Conservation (phyloP, 2,329 filamentous ascomycete species). For the Zymoseptoria passerinii region DNA sequence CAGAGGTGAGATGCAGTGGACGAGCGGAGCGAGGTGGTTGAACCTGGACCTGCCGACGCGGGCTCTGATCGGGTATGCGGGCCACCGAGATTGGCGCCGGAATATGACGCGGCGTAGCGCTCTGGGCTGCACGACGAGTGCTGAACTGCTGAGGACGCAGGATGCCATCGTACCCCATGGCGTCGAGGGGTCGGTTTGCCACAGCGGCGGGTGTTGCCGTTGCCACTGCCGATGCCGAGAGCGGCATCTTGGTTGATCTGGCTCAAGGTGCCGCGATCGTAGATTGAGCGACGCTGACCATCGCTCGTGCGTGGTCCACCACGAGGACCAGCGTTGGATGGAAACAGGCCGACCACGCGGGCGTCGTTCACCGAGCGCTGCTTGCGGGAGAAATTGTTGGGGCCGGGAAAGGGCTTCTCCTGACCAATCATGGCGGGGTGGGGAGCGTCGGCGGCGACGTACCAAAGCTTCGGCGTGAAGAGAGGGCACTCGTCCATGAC, state of each 20-base stretch:
- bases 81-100: not conserved
- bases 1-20: not conserved
- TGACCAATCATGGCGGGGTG: conserved; percentile 49
- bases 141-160: not conserved
- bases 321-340: conserved; percentile 48
- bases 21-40: not conserved
- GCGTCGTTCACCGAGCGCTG: conserved; percentile 82
- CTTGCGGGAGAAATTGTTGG: conserved; percentile 82
- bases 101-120: not conserved
- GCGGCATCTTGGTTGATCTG: conserved; percentile 26
- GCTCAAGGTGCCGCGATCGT: conserved; percentile 63
- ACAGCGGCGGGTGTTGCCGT: not conserved
- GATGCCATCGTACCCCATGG: not conserved
- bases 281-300: conserved; percentile 53
- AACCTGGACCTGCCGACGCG: not conserved
- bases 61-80: no score
- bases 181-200: not conserved
- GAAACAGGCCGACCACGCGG: conserved; percentile 77
- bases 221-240: not conserved
- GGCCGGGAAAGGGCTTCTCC: conserved; percentile 66
- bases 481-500: conserved; percentile 81
- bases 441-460: conserved; percentile 35
- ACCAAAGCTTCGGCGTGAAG: conserved; percentile 76
- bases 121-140: not conserved
- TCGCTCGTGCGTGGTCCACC: conserved; percentile 55